phyloP scores from a whole-genome alignment of 495 filamentous ascomycete species.

The Neurospora tetraspora region DNA sequence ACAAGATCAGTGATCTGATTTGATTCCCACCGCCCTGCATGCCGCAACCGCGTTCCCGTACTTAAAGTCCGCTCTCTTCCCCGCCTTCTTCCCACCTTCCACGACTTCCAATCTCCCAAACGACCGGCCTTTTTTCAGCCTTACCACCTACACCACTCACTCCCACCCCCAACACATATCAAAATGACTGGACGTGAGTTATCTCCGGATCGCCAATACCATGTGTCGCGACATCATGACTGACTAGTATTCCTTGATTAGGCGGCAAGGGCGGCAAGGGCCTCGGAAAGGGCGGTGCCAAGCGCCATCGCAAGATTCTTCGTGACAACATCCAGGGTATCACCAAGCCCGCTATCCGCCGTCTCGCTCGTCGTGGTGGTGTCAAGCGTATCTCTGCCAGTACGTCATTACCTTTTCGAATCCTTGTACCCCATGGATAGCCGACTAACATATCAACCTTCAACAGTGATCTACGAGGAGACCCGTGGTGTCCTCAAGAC shows the following conservation, averaged over 20 bases:
- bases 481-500: slow-evolving; percentile 99
- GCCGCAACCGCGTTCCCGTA: slow-evolving; percentile 23
- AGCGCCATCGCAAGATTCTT: slow-evolving; percentile 98
- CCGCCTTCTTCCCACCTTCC: slow-evolving; percentile 32
- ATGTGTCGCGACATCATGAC: slow-evolving; percentile 12
- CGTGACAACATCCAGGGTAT: slow-evolving; percentile 99
- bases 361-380: slow-evolving; percentile 99
- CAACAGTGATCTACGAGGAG: slow-evolving; percentile 92
- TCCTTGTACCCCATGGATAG: background rate
- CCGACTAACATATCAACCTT: slow-evolving; percentile 25
- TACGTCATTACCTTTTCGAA: slow-evolving; percentile 31
- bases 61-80: slow-evolving; percentile 35
- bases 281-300: slow-evolving; percentile 75
- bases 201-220: slow-evolving; percentile 6
- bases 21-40: slow-evolving; percentile 26
- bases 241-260: slow-evolving; percentile 19
- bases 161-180: slow-evolving; percentile 21
- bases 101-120: slow-evolving; percentile 7
- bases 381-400: slow-evolving; percentile 99
- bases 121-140: slow-evolving; percentile 7
- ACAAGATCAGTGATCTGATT: slow-evolving; percentile 30
- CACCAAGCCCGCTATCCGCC: slow-evolving; percentile 99
- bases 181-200: slow-evolving; percentile 95
- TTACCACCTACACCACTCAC: slow-evolving; percentile 9
- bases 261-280: slow-evolving; percentile 96